phyloP scores from a whole-genome alignment of 306 rosid genomes.

The Chamaecrista fasciculata region DNA sequence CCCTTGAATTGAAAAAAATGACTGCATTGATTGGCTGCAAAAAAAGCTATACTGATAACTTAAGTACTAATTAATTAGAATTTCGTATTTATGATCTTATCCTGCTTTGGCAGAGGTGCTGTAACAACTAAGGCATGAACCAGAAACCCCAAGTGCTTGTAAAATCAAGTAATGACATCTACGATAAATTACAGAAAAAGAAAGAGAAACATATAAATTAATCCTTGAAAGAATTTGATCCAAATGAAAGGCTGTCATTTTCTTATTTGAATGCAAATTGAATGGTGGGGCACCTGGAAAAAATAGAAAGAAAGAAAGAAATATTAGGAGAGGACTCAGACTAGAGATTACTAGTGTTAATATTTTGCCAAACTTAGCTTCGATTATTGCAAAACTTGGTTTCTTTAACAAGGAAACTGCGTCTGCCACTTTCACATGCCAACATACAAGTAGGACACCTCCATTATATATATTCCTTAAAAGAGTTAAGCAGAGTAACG shows the following conservation, averaged over 20 bases:
- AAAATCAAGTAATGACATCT: too few species aligned
- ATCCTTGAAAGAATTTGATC: not conserved
- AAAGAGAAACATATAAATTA: too few species aligned
- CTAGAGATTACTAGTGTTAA: not conserved
- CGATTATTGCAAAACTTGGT: not conserved
- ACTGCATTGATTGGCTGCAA: too few species aligned
- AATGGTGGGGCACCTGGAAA: constrained; percentile 14
- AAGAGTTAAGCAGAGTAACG: not conserved
- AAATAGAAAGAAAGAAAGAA: not conserved
- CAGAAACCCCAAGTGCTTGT: too few species aligned
- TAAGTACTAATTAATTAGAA: too few species aligned
- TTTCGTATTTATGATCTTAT: too few species aligned
- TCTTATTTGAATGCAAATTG: constrained; percentile 6
- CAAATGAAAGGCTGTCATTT: not conserved
- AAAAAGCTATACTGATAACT: too few species aligned
- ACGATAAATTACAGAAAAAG: too few species aligned
- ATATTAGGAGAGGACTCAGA: not conserved
- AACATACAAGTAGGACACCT: not conserved
- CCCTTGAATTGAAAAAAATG: too few species aligned
- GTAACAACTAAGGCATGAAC: too few species aligned
- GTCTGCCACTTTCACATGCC: not conserved
- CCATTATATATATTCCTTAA: too few species aligned
- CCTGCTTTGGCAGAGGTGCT: too few species aligned
- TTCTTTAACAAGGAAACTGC: constrained; percentile 19
- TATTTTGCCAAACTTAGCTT: constrained; percentile 8